phyloP scores from a whole-genome alignment of 2,329 filamentous ascomycete species.

The Clonostachys solani region DNA sequence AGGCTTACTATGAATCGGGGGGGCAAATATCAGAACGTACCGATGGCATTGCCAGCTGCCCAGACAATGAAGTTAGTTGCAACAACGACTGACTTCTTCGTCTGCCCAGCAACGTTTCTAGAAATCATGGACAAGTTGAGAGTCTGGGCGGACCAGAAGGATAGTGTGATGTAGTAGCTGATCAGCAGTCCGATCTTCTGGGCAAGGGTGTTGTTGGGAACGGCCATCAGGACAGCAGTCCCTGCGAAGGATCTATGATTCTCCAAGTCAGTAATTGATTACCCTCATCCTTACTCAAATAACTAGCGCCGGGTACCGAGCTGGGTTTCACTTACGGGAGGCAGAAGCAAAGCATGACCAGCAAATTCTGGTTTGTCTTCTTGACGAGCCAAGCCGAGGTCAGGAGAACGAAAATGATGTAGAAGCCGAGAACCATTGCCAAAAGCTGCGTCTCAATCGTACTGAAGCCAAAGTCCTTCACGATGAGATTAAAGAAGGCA shows the following conservation, averaged over 20 bases:
- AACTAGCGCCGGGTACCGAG: neutral
- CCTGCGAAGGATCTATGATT: slow-evolving; percentile 58
- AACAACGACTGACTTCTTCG: slow-evolving; percentile 66
- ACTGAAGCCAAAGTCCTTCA: slow-evolving; percentile 57
- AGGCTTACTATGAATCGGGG: neutral
- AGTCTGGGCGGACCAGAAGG: slow-evolving; percentile 73
- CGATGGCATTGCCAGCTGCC: slow-evolving; percentile 66
- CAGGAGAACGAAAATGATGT: slow-evolving; percentile 68
- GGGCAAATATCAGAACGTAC: slow-evolving; percentile 20
- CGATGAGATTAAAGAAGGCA: slow-evolving; percentile 71
- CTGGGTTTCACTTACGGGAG: slow-evolving; percentile 45
- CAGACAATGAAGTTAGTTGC: slow-evolving; percentile 69
- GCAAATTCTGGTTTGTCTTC: slow-evolving; percentile 63
- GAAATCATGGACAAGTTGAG: slow-evolving; percentile 63
- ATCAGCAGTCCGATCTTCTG: slow-evolving; percentile 66
- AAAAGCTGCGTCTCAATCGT: slow-evolving; percentile 62
- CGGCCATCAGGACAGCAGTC: slow-evolving; percentile 68
- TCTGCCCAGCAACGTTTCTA: slow-evolving; percentile 67
- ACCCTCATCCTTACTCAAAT: neutral
- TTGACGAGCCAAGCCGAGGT: slow-evolving; percentile 64
- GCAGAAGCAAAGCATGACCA: slow-evolving; percentile 52
- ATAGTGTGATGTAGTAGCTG: slow-evolving; percentile 72
- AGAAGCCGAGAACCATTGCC: slow-evolving; percentile 70
- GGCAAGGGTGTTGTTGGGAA: slow-evolving; percentile 51
- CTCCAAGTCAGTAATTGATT: slow-evolving; percentile 2